Conservation (phyloP, 306 rosid species). For the Cicer arietinum region DNA sequence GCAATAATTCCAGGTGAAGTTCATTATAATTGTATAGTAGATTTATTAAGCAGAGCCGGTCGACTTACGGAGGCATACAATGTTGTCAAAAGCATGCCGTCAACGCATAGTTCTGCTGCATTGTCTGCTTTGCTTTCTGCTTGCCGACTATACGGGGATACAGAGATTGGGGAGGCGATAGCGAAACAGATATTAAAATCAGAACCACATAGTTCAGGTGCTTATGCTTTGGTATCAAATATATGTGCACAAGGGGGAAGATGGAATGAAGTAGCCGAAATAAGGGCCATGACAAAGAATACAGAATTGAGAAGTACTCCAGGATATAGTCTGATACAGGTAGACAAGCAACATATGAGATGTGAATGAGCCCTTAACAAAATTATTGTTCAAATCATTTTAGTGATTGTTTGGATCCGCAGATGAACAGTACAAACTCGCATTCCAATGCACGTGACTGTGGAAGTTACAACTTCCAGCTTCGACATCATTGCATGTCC, state of each 20-base stretch:
- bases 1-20: constrained; percentile 53
- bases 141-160: constrained; percentile 55
- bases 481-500: too few species aligned
- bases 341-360: constrained; percentile 13
- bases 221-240: constrained; percentile 48
- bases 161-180: constrained; percentile 49
- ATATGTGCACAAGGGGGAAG: constrained; percentile 54
- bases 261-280: constrained; percentile 56
- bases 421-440: too few species aligned
- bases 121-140: constrained; percentile 58
- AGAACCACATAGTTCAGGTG: constrained; percentile 46
- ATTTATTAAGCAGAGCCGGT: constrained; percentile 63
- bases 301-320: constrained; percentile 45
- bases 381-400: constrained; percentile 7
- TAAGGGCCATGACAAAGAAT: constrained; percentile 47
- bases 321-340: constrained; percentile 55
- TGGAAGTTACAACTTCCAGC: too few species aligned
- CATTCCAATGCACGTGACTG: too few species aligned
- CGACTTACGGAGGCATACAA: constrained; percentile 54
- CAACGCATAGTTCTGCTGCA: constrained; percentile 48
- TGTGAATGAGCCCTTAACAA: constrained; percentile 36
- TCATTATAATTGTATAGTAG: constrained; percentile 60
- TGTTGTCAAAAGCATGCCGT: constrained; percentile 51
- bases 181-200: constrained; percentile 48
- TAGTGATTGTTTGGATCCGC: too few species aligned